Percentiles rank a stretch among this genome's conserved stretches.
Evolutionary conservation across 2,329 filamentous ascomycete species (phyloP).

Genomic region (Fusarium sp.): DNA sequence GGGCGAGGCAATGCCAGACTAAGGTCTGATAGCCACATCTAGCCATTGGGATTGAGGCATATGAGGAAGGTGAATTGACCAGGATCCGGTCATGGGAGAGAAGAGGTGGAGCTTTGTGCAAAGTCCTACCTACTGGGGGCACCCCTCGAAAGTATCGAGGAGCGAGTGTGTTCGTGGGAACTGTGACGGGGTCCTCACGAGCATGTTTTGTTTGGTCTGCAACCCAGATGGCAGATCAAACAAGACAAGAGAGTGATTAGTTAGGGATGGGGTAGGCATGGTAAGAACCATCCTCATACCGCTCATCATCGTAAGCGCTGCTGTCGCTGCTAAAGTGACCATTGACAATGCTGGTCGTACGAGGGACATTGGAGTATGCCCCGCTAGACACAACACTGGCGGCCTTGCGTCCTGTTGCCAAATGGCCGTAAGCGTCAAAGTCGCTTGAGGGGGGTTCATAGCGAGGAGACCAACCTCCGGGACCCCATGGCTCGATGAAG

Average conservation of each 20-base stretch:
- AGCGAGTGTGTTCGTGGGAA: constrained; percentile 18
- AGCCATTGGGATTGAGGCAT: constrained; percentile 38
- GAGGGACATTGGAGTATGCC: constrained; percentile 49
- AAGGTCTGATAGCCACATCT: constrained; percentile 25
- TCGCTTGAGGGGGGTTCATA: constrained; percentile 45
- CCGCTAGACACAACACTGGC: constrained; percentile 43
- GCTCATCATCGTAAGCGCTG: constrained; percentile 49
- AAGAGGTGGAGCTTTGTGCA: constrained; percentile 35
- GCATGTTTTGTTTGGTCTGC: constrained; percentile 25
- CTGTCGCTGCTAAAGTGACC: constrained; percentile 50
- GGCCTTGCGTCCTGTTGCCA: constrained; percentile 47
- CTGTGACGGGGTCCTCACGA: constrained; percentile 7
- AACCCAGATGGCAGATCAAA: constrained; percentile 23
- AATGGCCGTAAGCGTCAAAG: constrained; percentile 47
- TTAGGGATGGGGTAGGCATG: constrained; percentile 53
- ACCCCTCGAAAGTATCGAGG: constrained; percentile 21
- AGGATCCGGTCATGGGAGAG: constrained; percentile 38
- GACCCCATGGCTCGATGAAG: constrained; percentile 54
- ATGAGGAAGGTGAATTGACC: constrained; percentile 24
- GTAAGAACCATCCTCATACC: constrained; percentile 54
- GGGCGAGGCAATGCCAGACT: constrained; percentile 27
- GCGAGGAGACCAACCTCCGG: constrained; percentile 49
- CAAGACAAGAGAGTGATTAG: constrained; percentile 36
- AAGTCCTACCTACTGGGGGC: constrained; percentile 38
- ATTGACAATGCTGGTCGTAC: constrained; percentile 46